phyloP scores from a whole-genome alignment of 371 early-diverging fungal species.

The Amoeboaphelidium protococcarum region DNA sequence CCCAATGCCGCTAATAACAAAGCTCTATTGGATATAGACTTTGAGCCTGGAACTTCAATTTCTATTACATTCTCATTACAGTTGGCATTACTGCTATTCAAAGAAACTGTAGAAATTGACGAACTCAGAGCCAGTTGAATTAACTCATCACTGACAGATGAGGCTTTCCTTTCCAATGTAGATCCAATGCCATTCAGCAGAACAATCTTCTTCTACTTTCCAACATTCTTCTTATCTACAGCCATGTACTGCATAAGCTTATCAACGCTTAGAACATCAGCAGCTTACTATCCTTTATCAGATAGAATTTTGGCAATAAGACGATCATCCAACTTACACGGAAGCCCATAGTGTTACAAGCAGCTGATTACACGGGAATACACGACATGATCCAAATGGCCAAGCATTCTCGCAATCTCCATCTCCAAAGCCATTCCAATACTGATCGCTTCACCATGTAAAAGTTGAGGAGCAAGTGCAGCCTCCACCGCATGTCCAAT shows the following conservation, averaged over 20 bases:
- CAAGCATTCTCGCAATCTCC: slow-evolving; percentile 66
- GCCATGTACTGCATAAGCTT: not conserved
- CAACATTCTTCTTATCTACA: slow-evolving; percentile 59
- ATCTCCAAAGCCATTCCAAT: slow-evolving; percentile 85
- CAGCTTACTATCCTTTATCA: slow-evolving; percentile 11
- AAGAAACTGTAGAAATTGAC: not conserved
- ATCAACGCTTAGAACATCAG: slow-evolving; percentile 67
- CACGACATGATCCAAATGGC: slow-evolving; percentile 53
- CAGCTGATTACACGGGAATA: slow-evolving; percentile 72
- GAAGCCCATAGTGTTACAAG: slow-evolving; percentile 59
- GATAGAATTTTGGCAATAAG: slow-evolving; percentile 19
- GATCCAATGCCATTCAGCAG: slow-evolving; percentile 54
- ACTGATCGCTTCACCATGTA: slow-evolving; percentile 89
- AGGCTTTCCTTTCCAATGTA: slow-evolving; percentile 53
- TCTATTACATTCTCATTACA: slow-evolving; percentile 10
- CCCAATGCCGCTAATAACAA: slow-evolving; percentile 75
- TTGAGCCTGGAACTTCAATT: slow-evolving; percentile 72
- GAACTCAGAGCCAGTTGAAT: slow-evolving; percentile 37
- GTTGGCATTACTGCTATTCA: not conserved
- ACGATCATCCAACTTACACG: slow-evolving; percentile 14
- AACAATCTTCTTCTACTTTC: slow-evolving; percentile 74
- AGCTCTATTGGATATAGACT: slow-evolving; percentile 89
- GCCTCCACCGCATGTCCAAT: slow-evolving; percentile 93
- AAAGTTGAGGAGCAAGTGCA: slow-evolving; percentile 53
- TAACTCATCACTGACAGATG: slow-evolving; percentile 46